Percentiles rank a stretch among this genome's conserved stretches.
These are phyloP conservation scores for Chaetomidium leptoderma DNA, from an alignment of 495 filamentous ascomycete genomes.

Conservation along the genomic window DNA sequence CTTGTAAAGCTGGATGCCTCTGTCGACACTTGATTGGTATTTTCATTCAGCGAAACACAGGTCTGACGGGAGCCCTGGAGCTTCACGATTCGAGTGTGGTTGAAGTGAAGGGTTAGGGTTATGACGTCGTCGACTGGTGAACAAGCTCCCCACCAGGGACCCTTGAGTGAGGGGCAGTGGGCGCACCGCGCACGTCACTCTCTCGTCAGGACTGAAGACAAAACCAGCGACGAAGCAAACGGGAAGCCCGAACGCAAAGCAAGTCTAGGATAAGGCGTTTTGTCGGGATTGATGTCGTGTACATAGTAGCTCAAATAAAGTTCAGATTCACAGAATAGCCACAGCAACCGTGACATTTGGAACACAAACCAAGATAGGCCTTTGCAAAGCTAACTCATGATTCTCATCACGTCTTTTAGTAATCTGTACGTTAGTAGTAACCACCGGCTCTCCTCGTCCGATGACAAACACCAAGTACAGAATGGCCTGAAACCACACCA, in stretches of 20 bases:
- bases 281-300: too few species aligned
- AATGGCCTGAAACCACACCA: too few species aligned
- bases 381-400: background rate
- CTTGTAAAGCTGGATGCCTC: background rate
- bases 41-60: background rate
- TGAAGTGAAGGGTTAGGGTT: slow-evolving; percentile 28
- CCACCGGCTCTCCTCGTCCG: background rate
- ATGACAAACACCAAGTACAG: background rate
- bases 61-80: too few species aligned
- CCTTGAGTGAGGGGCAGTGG: background rate
- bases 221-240: too few species aligned
- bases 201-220: slow-evolving; percentile 11
- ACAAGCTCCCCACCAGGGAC: background rate
- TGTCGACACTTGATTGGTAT: background rate
- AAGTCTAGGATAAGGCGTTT: too few species aligned
- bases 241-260: too few species aligned
- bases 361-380: too few species aligned
- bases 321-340: background rate
- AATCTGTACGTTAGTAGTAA: background rate
- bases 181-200: slow-evolving; percentile 19
- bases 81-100: too few species aligned
- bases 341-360: background rate
- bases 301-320: too few species aligned
- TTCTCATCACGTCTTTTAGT: background rate
- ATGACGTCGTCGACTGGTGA: slow-evolving; percentile 16